Percentiles rank a stretch among this genome's conserved stretches.
Conservation (phyloP, 73 alveolate species). For the Effrenium voratum region DNA sequence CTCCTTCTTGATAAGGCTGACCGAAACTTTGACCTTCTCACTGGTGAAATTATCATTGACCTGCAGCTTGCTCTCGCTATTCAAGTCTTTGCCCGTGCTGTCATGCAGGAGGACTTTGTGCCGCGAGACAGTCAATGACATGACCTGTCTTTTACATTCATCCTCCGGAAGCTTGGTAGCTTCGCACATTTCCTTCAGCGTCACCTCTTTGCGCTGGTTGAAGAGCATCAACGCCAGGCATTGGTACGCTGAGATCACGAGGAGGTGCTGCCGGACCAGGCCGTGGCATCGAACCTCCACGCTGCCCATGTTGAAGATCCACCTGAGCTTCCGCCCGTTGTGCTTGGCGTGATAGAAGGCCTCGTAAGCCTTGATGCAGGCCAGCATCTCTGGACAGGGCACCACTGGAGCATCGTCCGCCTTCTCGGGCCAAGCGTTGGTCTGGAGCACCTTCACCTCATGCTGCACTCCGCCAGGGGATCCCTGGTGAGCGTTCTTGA, state of each 20-base stretch:
- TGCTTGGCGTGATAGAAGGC: constrained; percentile 78
- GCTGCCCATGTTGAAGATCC: constrained; percentile 90
- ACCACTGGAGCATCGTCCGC: constrained; percentile 59
- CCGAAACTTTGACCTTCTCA: constrained; percentile 72
- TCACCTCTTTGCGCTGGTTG: constrained; percentile 44
- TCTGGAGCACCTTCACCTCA: constrained; percentile 87
- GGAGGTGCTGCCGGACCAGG: constrained; percentile 56
- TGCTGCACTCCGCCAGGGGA: constrained; percentile 82
- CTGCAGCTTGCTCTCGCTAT: constrained; percentile 42
- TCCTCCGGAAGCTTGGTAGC: constrained; percentile 93
- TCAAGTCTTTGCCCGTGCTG: constrained; percentile 49
- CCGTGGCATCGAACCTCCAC: constrained; percentile 83
- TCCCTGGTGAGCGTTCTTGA: constrained; percentile 52
- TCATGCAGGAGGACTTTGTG: constrained; percentile 80
- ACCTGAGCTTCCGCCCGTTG: constrained; percentile 82
- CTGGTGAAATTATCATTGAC: constrained; percentile 53
- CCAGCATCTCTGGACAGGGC: constrained; percentile 67
- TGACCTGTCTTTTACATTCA: constrained; percentile 67
- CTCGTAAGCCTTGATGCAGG: constrained; percentile 75
- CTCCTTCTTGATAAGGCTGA: constrained; percentile 88
- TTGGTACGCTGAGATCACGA: constrained; percentile 83
- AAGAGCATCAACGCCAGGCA: constrained; percentile 78
- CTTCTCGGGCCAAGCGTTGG: constrained; percentile 94
- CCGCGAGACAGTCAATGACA: constrained; percentile 75
- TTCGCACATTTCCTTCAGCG: constrained; percentile 31